Base-by-base conservation (phyloP, 2,329 filamentous ascomycete genomes). In the Ascochyta pisi region DNA sequence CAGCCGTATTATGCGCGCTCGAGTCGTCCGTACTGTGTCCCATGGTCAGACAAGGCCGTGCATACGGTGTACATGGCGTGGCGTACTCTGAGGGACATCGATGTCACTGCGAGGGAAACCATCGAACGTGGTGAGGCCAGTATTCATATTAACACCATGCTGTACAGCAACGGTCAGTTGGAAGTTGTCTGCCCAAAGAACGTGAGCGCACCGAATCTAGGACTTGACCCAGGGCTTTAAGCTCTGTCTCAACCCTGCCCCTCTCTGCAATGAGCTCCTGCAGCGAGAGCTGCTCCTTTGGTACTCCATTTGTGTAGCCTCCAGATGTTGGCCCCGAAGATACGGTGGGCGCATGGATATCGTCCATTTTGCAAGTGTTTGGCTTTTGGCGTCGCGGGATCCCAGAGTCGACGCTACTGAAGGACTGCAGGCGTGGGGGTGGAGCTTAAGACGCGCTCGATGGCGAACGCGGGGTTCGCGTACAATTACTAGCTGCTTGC, bases 61-160 rank as follows among this genome's bases (percentile, higher is more conserved):
- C 42, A 12, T 5, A 9, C n/a, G 16, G 23, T 40, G 29, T 26
- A 31, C 29, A 37, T 45, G 50, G 31, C 37, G 56, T 41, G 46
- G 51, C 82, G 63, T 86, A 95, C 92, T 95, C 78, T 97, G 94
- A 24, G 95, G 89, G 60, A 99, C 90, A 75, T 99, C 95, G 62
- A 99, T 88, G 76, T 99, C 95, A 67, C 91, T 89, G 72, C 95
- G 86, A 29, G 95, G 95, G 73, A 91, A 99, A 43, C 95, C 95
- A 77, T 98, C 95, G 58, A 87, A 85, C 13, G 94, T 97, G 23
- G 92, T 86, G 35, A 99, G 85, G 54, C 86, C 83, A 7, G 95
- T 97, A 68, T 89, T 88, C 95, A 99, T 99, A 68, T 90, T 88
- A 49, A 96, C 94, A 40, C 89, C 88, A 81, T 98, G 94, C 93